Evolutionary conservation across 2,329 filamentous ascomycete species (phyloP), one percentile per base, ranked within the genome.

Genomic region (Myriosclerotinia duriaeana): DNA sequence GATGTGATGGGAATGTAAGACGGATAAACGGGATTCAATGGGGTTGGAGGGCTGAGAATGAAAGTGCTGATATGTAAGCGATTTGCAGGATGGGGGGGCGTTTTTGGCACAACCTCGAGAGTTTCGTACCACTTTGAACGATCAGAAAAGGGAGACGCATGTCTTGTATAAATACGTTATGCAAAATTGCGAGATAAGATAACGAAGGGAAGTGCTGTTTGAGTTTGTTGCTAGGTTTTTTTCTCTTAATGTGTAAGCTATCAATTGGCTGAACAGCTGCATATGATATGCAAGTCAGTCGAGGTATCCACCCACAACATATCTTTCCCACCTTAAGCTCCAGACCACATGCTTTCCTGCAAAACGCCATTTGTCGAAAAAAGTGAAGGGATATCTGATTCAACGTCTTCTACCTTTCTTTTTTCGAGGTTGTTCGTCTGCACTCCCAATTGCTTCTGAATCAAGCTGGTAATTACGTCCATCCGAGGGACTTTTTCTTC

Each of bases 401-500:
- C 22, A 72, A 60, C 72, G 68, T 58, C 69, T 71, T 67, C 68
- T 71, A 38, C 62, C 70, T 56, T 71, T 72, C 59, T 70, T 62
- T 52, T 68, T 74, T 54, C 68, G 68, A n/a, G 42, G 59, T 36
- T 66, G 42, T 38, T 85, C 77, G 80, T 83, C 66, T 67, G 74
- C 59, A 73, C 71, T 53, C 67, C 73, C 74, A 75, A 81, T 69
- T 77, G 63, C 79, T 36, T 82, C 82, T 22, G 78, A 81, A 66
- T 87, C 85, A 42, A 86, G 86, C 73, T 88, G 87, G 70, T 87
- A 88, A 68, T 89, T 87, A 71, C 89, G 83, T 59, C 86, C 86
- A 66, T 90, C 88, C 1, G 91, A 91, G 14, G 92, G 88, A 76
- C 92, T 97, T 76, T 93, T 90, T 67, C 93, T 85, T 71, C 94